Evolutionary conservation across 2,329 filamentous ascomycete genomes (phyloP).

Genomic region (Diaporthe caulivora): DNA sequence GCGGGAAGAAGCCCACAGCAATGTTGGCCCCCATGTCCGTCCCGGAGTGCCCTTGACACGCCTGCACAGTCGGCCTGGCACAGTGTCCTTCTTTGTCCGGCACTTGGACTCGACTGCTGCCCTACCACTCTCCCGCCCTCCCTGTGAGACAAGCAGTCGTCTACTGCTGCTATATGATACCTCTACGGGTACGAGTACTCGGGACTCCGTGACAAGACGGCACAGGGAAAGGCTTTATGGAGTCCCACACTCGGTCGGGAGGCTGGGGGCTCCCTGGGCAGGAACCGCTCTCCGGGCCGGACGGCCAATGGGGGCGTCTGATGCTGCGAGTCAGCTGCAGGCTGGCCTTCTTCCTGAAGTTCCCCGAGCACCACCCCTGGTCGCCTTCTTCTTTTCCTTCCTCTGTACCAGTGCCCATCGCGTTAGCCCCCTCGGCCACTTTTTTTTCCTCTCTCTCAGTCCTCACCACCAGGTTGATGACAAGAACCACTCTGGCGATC

Average conservation of each 20-base stretch:
- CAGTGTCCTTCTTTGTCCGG: not conserved
- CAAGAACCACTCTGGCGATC: slow-evolving; percentile 31
- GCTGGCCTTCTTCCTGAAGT: slow-evolving; percentile 35
- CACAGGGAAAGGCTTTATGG: not conserved
- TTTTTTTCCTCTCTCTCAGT: slow-evolving; percentile 3
- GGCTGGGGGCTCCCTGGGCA: slow-evolving; percentile 24
- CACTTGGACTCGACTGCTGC: not conserved
- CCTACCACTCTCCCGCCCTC: not conserved
- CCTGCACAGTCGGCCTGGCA: slow-evolving; percentile 12
- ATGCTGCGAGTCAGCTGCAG: slow-evolving; percentile 36
- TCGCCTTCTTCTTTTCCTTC: not conserved
- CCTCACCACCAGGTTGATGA: slow-evolving; percentile 26
- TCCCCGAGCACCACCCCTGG: slow-evolving; percentile 35
- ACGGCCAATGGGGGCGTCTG: slow-evolving; percentile 12
- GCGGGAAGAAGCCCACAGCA: not conserved
- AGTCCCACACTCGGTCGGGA: slow-evolving; percentile 2
- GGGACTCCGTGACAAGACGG: not conserved
- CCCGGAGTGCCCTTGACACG: not conserved
- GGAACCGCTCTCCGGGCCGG: slow-evolving; percentile 21
- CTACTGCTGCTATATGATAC: too few species aligned
- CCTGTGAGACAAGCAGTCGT: not conserved
- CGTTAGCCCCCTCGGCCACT: slow-evolving; percentile 23
- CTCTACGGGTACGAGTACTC: too few species aligned
- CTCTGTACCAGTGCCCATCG: slow-evolving; percentile 9
- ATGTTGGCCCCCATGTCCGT: slow-evolving; percentile 13